These are phyloP conservation scores for Pyrenula massariospora DNA, from an alignment of 495 filamentous ascomycete species.

Conservation along the genomic window DNA sequence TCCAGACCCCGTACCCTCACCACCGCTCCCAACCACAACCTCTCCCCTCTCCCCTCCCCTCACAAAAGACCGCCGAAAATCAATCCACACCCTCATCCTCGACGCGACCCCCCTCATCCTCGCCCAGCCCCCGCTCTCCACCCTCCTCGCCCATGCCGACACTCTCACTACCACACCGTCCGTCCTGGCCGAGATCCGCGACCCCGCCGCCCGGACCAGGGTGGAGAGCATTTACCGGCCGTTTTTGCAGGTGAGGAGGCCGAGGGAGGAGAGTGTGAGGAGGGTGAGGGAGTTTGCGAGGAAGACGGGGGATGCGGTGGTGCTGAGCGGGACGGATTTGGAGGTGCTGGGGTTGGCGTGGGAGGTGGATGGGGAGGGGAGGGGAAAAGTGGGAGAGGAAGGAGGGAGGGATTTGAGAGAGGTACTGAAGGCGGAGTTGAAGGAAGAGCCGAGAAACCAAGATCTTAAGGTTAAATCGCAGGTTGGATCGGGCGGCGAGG, in stretches of 20 bases:
- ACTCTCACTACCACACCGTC: constrained; percentile 75
- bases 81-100: constrained; percentile 72
- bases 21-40: not conserved
- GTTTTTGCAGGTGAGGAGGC: constrained; percentile 67
- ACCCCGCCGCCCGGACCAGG: constrained; percentile 67
- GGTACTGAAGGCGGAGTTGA: constrained; percentile 63
- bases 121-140: constrained; percentile 71
- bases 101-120: constrained; percentile 88
- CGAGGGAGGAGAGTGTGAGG: constrained; percentile 61
- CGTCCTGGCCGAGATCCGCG: constrained; percentile 79
- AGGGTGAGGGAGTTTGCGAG: constrained; percentile 75
- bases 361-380: constrained; percentile 44
- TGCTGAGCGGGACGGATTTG: constrained; percentile 79
- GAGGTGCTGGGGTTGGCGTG: constrained; percentile 83
- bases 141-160: constrained; percentile 62
- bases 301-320: constrained; percentile 78
- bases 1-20: not conserved
- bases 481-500: constrained; percentile 5
- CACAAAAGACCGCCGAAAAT: no score
- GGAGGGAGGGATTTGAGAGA: no score
- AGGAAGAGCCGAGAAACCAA: constrained; percentile 62
- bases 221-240: constrained; percentile 73
- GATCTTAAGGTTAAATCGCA: constrained; percentile 37
- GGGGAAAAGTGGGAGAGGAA: constrained; percentile 54
- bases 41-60: constrained; percentile 9